Evolutionary conservation across 257 asterid species (phyloP), one percentile per base, ranked within the genome.

Genomic region (Knoxia roxburghii): DNA sequence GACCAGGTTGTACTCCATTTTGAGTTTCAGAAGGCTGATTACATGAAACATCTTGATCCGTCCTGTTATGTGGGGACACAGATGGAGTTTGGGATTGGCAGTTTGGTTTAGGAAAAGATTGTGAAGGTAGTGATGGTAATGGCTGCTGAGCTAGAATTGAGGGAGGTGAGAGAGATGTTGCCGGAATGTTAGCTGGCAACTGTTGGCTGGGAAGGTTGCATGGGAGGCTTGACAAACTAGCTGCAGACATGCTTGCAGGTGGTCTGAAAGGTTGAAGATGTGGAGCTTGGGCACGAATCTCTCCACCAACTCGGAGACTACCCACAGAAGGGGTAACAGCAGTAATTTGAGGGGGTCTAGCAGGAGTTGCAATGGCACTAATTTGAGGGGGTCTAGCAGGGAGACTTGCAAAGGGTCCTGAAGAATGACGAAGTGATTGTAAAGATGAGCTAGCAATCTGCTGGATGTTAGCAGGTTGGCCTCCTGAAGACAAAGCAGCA

Each of bases 261-360:
- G 89, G 76, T 72, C 95, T 79, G 77, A 72, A 81, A 11, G 89
- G 72, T 62, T 75, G 89, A 73, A 75, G 81, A 40, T 75, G 86
- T 0, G 81, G 86, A 58, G 86, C 85, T 10, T 70, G 74, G 68
- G 85, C 74, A 66, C 83, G 85, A 35, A 76, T 52, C 58, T 77
- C 84, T 39, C 80, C 71, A 73, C 76, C 76, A 11, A 61, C 60
- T 65, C 84, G 90, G 50, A 78, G 70, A 77, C 78, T 75, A 57
- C 73, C 56, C 1, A 62, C 56, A 13, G 69, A 53, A 71, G 82
- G 87, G 46, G 82, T 78, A 40, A 87, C 69, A 72, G 86, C 73
- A 62, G 81, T 57, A 55, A 91, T 86, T 75, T 67, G 72, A 14
- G 85, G 96, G 5, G 96, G 93, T 61, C 92, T 80, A 58, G 84